These are phyloP conservation scores for Dillenia suffruticosa DNA, from an alignment of 164 flowering plant genomes.

Conservation along the genomic window DNA sequence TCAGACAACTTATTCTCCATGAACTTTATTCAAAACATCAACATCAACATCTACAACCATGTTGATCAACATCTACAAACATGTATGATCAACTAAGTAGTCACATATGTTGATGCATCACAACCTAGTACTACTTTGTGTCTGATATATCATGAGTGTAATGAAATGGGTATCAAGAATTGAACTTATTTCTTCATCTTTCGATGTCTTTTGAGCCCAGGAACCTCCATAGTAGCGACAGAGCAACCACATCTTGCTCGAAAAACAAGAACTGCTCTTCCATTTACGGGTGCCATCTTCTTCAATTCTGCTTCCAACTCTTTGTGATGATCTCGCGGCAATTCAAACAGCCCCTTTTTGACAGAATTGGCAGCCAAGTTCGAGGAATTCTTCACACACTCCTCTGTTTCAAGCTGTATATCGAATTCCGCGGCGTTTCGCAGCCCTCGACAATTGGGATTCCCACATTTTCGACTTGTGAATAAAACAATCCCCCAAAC, in stretches of 20 bases:
- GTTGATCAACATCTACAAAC: too few species aligned
- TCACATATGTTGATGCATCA: too few species aligned
- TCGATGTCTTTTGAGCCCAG: conserved; percentile 60
- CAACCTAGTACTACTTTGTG: too few species aligned
- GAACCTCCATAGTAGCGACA: conserved; percentile 79
- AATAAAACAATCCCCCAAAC: conserved; percentile 38
- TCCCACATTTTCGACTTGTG: conserved; percentile 51
- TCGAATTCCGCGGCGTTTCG: conserved; percentile 79
- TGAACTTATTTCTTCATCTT: conserved; percentile 64
- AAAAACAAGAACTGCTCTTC: conserved; percentile 78
- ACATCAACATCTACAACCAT: too few species aligned
- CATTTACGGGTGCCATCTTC: conserved; percentile 94
- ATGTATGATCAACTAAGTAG: too few species aligned
- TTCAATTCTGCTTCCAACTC: conserved; percentile 83
- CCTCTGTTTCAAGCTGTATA: conserved; percentile 87
- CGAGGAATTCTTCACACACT: conserved; percentile 52
- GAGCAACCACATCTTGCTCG: conserved; percentile 86
- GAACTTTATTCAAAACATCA: too few species aligned
- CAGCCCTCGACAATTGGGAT: conserved; percentile 68
- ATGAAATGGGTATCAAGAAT: neutral
- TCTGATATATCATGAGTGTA: too few species aligned
- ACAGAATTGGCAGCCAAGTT: conserved; percentile 24
- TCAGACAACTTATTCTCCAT: too few species aligned
- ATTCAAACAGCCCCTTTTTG: conserved; percentile 52
- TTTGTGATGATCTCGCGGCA: conserved; percentile 61